Conservation (phyloP, 345 rosid species). For the Arabidopsis arenosa region DNA sequence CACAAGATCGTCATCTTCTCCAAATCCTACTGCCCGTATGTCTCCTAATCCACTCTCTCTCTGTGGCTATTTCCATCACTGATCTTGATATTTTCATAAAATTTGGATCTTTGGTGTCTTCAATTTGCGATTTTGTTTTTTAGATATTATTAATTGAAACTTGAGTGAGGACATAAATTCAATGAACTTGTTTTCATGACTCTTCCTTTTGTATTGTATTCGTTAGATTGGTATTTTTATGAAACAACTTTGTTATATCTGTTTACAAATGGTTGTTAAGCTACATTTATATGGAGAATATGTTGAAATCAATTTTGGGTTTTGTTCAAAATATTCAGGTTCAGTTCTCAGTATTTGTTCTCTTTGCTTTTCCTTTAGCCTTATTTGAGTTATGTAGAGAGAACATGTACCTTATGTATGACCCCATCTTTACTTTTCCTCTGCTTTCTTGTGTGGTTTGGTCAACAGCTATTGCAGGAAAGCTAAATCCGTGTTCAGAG, state of each 20-base stretch:
- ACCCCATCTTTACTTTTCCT: background rate
- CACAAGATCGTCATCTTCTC: slow-evolving; percentile 96
- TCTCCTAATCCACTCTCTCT: slow-evolving; percentile 3
- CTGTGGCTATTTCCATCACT: background rate
- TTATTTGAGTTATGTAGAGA: slow-evolving; percentile 16
- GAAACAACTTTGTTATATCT: background rate
- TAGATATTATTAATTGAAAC: slow-evolving; percentile 24
- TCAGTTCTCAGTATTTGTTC: background rate
- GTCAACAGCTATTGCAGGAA: slow-evolving; percentile 72
- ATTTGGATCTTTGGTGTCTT: slow-evolving; percentile 21
- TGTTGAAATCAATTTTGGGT: background rate
- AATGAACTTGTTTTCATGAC: background rate
- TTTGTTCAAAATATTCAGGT: background rate
- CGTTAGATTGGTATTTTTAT: background rate
- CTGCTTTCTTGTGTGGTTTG: slow-evolving; percentile 18
- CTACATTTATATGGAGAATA: background rate
- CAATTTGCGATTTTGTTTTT: background rate
- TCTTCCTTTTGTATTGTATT: background rate
- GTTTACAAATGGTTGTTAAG: slow-evolving; percentile 13
- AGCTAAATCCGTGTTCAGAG: slow-evolving; percentile 84
- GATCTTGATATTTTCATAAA: background rate
- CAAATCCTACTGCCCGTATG: slow-evolving; percentile 96
- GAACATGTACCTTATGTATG: slow-evolving; percentile 4
- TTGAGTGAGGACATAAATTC: background rate
- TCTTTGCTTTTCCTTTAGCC: slow-evolving; percentile 17